A percentile compares a stretch with the other conserved stretches of the same genome.
These are phyloP conservation scores for Nothopassalora personata DNA, from an alignment of 2,329 filamentous ascomycete genomes.

Conservation along the genomic window DNA sequence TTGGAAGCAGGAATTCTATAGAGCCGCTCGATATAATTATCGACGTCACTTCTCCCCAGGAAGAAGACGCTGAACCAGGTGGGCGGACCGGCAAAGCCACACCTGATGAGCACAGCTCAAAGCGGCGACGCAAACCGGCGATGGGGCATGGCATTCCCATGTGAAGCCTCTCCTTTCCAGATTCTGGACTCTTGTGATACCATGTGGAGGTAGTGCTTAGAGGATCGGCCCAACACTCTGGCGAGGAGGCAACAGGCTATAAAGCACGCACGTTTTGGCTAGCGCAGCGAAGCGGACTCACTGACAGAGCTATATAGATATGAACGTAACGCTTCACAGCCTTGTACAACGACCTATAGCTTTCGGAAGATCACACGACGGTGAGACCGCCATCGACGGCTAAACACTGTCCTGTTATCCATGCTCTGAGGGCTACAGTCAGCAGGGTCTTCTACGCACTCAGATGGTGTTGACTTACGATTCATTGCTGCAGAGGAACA, in stretches of 20 bases:
- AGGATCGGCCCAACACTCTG: too few relatives aligned
- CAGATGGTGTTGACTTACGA: not conserved
- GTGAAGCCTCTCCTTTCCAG: not conserved
- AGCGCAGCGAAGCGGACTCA: too few relatives aligned
- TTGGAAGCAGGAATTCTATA: not conserved
- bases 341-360: not conserved
- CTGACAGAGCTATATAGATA: too few relatives aligned
- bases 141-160: not conserved
- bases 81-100: not conserved
- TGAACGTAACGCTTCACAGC: not conserved
- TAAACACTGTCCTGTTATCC: conserved; percentile 5
- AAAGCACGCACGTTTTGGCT: too few relatives aligned
- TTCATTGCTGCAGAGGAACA: conserved; percentile 7
- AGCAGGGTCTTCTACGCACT: not conserved
- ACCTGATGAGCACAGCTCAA: not conserved
- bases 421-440: not conserved
- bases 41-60: not conserved
- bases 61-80: not conserved
- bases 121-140: not conserved
- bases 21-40: not conserved
- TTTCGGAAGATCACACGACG: not conserved
- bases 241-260: not conserved
- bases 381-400: conserved; percentile 3
- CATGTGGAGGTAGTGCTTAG: too few relatives aligned
- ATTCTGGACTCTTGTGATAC: too few relatives aligned